phyloP scores from a whole-genome alignment of 2,329 filamentous ascomycete species.

The Pyrenophora tritici-repentis region DNA sequence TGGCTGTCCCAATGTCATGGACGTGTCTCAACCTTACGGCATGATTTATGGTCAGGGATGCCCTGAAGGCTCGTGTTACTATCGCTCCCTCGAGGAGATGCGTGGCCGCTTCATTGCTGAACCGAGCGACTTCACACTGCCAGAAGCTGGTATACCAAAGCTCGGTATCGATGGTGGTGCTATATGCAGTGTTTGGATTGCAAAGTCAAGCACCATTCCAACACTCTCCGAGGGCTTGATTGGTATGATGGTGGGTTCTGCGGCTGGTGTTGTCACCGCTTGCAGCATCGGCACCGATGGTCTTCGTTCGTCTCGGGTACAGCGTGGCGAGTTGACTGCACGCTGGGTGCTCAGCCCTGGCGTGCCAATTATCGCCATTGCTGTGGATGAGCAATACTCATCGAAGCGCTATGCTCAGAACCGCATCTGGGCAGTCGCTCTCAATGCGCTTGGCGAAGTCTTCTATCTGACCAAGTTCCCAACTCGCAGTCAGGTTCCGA shows the following conservation, averaged over 20 bases:
- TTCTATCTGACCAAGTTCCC: slow-evolving; percentile 81
- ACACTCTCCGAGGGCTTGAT: slow-evolving; percentile 75
- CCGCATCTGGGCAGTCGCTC: slow-evolving; percentile 86
- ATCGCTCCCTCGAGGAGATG: slow-evolving; percentile 73
- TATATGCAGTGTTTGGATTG: slow-evolving; percentile 84
- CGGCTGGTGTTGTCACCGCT: slow-evolving; percentile 78
- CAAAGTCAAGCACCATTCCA: slow-evolving; percentile 76
- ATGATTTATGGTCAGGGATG: slow-evolving; percentile 85
- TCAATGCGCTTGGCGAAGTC: slow-evolving; percentile 91
- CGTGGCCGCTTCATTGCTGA: slow-evolving; percentile 74
- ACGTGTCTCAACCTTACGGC: slow-evolving; percentile 84
- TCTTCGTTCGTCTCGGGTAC: slow-evolving; percentile 65
- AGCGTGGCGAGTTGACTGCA: slow-evolving; percentile 77
- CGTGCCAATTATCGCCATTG: slow-evolving; percentile 84
- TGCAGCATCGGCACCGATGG: slow-evolving; percentile 73
- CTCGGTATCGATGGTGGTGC: slow-evolving; percentile 72
- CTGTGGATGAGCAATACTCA: slow-evolving; percentile 82
- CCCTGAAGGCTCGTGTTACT: slow-evolving; percentile 80
- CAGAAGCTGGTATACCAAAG: slow-evolving; percentile 74
- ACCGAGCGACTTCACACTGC: slow-evolving; percentile 64
- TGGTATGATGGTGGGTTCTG: slow-evolving; percentile 82
- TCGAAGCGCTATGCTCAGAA: slow-evolving; percentile 69
- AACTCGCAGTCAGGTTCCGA: slow-evolving; percentile 56
- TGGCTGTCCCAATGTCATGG: slow-evolving; percentile 83
- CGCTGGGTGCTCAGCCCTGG: slow-evolving; percentile 91